Percentiles rank a stretch among this genome's conserved stretches.
Evolutionary conservation across 2,329 filamentous ascomycete species (phyloP).

Genomic region (Colletotrichum sp.): DNA sequence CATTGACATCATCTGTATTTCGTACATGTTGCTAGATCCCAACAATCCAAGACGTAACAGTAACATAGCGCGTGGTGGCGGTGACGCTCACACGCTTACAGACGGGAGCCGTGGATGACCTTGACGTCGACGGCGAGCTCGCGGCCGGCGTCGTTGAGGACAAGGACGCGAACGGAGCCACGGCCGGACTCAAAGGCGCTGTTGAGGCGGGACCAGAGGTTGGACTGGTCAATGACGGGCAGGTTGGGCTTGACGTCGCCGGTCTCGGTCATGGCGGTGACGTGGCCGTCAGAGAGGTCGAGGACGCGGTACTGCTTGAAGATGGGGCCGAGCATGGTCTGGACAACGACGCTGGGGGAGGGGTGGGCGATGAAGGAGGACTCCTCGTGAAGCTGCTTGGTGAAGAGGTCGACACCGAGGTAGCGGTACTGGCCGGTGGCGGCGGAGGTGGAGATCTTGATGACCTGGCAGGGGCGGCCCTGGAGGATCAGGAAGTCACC

Average conservation of each 20-base stretch:
- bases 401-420: slow-evolving; percentile 99
- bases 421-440: slow-evolving; percentile 99
- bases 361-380: slow-evolving; percentile 98
- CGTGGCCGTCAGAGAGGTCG: slow-evolving; percentile 85
- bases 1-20: slow-evolving; percentile 18
- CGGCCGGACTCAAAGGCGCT: slow-evolving; percentile 89
- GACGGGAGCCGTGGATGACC: slow-evolving; percentile 83
- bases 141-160: slow-evolving; percentile 90
- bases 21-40: slow-evolving; percentile 25
- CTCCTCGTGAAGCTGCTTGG: slow-evolving; percentile 99
- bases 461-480: slow-evolving; percentile 99
- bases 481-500: slow-evolving; percentile 99
- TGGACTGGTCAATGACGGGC: slow-evolving; percentile 93
- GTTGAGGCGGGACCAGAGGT: slow-evolving; percentile 80
- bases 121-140: slow-evolving; percentile 99
- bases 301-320: slow-evolving; percentile 99
- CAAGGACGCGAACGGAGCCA: slow-evolving; percentile 91
- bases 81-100: slow-evolving; percentile 50
- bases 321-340: slow-evolving; percentile 99
- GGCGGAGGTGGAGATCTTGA: slow-evolving; percentile 97
- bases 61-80: not conserved
- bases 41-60: slow-evolving; percentile 26
- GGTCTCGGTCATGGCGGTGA: slow-evolving; percentile 98
- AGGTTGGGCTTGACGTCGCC: slow-evolving; percentile 98
- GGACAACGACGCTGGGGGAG: slow-evolving; percentile 92